Percentiles rank a stretch among this genome's conserved stretches.
These are phyloP conservation scores for Taiozyma sp. DNA, from an alignment of 1,139 yeast species.

Conservation along the genomic window DNA sequence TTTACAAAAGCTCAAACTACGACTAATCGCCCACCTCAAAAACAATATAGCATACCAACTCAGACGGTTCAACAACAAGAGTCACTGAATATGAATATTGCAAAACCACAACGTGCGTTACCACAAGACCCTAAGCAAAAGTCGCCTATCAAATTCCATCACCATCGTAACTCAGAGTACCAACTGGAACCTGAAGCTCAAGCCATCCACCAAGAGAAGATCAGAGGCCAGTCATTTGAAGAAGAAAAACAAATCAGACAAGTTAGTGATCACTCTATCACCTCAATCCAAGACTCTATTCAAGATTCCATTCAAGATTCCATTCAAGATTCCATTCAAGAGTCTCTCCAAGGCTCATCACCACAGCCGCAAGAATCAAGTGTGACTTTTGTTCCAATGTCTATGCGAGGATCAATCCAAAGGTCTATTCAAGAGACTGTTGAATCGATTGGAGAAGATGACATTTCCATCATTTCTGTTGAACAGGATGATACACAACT, in stretches of 20 bases:
- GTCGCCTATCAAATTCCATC: slow-evolving; percentile 7
- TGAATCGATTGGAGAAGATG: not conserved
- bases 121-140: not conserved
- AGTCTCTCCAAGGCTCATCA: not conserved
- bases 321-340: too few relatives aligned
- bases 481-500: slow-evolving; percentile 6
- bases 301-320: slow-evolving; percentile 7
- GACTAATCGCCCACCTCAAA: not conserved
- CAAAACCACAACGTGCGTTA: not conserved
- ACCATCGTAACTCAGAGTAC: slow-evolving; percentile 16
- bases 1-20: not conserved
- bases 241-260: not conserved
- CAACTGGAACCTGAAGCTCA: slow-evolving; percentile 1
- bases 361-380: not conserved
- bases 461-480: not conserved
- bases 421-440: not conserved
- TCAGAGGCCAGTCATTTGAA: not conserved
- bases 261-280: not conserved
- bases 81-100: not conserved
- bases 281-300: slow-evolving; percentile 7
- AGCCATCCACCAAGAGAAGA: not conserved
- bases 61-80: not conserved
- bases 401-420: not conserved
- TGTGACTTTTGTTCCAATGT: not conserved
- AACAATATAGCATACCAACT: not conserved